Base-by-base conservation (phyloP, 176 grass and related monocot genomes). In the Poa pratensis region DNA sequence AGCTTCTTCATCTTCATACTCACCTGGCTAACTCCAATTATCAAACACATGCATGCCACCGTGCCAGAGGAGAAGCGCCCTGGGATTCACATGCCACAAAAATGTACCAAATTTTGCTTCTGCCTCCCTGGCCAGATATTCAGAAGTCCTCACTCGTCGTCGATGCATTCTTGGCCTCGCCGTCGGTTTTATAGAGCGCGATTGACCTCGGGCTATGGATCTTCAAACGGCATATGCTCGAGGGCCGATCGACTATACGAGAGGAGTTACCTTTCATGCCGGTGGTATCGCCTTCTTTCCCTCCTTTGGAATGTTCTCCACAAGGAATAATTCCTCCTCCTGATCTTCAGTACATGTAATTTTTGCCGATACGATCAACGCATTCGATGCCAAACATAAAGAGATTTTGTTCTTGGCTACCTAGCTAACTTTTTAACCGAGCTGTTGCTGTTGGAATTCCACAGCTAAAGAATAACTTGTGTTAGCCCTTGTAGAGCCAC, bases 21-120 rank as follows among this genome's bases (percentile, higher is more conserved):
- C 42, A 43, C 42, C 42, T 43, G 42, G 42, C 7, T 43, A 43
- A 43, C 42, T 43, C 42, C 42, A 43, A 43, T 43, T 1, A 43
- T 43, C 7, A 9, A 43, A 10, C 7, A 9, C 42, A 43, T 43
- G 42, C 42, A 43, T 43, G 42, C 9, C 42, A 13, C 45, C 76
- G 58, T 91, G 86, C 90, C 90, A 71, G 73, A 82, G 89, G 86
- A 88, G 86, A 91, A 59, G 15, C 20, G 48, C 89, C 82, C 89
- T 88, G 85, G 64, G 76, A 91, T 88, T 91, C 86, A 82, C 30
- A 80, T 16, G 16, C 50, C 50, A 3, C 50, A 17, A 16, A 18
- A 3, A 18, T 53, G 50, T 4, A 53, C 16, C 50, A 18, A 55
- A 13, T 13, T 46, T 46, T 46, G 11, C 11, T 46, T 2, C 45